Evolutionary conservation across 2,329 filamentous ascomycete genomes (phyloP).

Genomic region (Piedraia hortae): DNA sequence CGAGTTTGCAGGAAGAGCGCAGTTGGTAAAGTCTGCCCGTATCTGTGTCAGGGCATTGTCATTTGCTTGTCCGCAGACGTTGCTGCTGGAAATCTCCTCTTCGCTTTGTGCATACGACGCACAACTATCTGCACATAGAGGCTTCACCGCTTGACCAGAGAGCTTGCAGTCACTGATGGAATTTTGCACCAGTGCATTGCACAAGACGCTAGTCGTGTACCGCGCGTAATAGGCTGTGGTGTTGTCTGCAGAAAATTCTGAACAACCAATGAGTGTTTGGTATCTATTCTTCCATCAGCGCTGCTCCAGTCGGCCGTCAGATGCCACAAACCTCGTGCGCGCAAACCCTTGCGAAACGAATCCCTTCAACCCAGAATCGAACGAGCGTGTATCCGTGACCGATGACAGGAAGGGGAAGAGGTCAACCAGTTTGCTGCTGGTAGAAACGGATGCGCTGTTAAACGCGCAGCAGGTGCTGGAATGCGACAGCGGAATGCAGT

Average conservation of each 20-base stretch:
- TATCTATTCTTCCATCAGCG: constrained; percentile 33
- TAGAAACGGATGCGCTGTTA: constrained; percentile 42
- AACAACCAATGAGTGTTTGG: constrained; percentile 53
- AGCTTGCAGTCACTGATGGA: constrained; percentile 45
- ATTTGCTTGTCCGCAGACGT: constrained; percentile 41
- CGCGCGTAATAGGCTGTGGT: constrained; percentile 67
- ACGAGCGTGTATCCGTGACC: constrained; percentile 48
- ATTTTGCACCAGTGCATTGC: constrained; percentile 81
- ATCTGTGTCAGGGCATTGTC: constrained; percentile 44
- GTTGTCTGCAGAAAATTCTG: constrained; percentile 46
- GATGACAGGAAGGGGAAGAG: constrained; percentile 57
- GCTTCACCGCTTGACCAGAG: constrained; percentile 33
- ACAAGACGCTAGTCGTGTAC: constrained; percentile 75
- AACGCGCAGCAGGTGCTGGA: constrained; percentile 50
- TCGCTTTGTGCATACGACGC: constrained; percentile 73
- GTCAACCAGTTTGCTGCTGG: constrained; percentile 26
- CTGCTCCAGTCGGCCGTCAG: not conserved
- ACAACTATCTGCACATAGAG: constrained; percentile 74
- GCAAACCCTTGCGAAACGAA: constrained; percentile 56
- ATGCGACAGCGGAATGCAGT: constrained; percentile 39
- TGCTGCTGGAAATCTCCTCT: constrained; percentile 52
- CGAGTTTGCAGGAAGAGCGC: constrained; percentile 54
- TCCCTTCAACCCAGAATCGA: constrained; percentile 44
- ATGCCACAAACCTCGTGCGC: constrained; percentile 33
- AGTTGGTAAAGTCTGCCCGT: constrained; percentile 75